Evolutionary conservation across 225 moss, liverwort and hornwort genomes (phyloP), one percentile per base, ranked within the genome.

Genomic region (Sphagnum tenellum): DNA sequence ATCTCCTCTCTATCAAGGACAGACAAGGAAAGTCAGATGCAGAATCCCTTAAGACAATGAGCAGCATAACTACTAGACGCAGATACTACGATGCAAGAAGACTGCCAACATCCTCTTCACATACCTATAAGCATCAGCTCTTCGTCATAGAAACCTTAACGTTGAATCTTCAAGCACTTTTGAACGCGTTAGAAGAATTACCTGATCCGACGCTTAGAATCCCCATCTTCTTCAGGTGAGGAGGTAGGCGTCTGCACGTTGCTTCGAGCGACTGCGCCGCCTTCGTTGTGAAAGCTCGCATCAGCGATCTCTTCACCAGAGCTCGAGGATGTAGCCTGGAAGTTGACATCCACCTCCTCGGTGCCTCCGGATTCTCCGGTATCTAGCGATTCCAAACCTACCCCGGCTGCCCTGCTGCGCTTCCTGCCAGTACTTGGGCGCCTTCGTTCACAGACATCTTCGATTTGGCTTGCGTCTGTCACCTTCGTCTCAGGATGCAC

Each of bases 231-330:
- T 13, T 65, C 66, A 29, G 13, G 54, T 1, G 61, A 57, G 5
- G 12, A 12, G 5, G 12, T 54, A 7, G 5, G 44, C 47, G 62
- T 58, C n/a, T 62, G 48, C 7, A 62, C 60, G 2, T 71, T 46
- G 8, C 51, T 61, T 1, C 57, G 64, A 56, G 66, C 57, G 58
- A 71, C 66, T 60, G 69, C 71, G 61, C 65, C 68, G 68, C 76
- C 77, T 44, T 54, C 68, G 45, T 65, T 66, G 8, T 46, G 7
- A 7, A 56, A 72, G 66, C 70, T 72, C 66, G 73, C 76, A 46
- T 79, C 74, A 56, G 69, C 64, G 69, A 76, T 79, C 64, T 67
- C 73, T 60, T 73, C 61, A 67, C 83, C 79, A 50, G 83, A 72
- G 60, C 74, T 73, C 54, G 76, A 70, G 69, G 5, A 3, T 44